These are phyloP conservation scores for Hylodesmum podocarpum DNA, from an alignment of 306 rosid genomes.

Conservation along the genomic window DNA sequence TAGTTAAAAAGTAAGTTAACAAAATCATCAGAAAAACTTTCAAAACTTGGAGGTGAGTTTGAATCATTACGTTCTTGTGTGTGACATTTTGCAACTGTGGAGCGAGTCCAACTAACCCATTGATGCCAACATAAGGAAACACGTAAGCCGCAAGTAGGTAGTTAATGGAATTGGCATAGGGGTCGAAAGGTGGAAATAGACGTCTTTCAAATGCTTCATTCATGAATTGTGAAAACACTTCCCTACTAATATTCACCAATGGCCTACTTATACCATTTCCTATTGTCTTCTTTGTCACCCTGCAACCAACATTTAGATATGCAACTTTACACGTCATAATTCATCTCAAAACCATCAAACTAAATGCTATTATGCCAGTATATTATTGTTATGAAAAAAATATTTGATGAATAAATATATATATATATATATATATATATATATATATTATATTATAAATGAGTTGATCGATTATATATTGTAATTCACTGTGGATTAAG, in stretches of 20 bases:
- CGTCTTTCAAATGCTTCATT: slow-evolving; percentile 47
- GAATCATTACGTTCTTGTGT: neutral
- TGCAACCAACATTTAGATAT: no score
- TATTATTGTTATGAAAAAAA: no score
- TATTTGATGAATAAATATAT: no score
- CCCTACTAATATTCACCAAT: slow-evolving; percentile 49
- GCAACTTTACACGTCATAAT: no score
- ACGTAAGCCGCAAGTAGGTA: slow-evolving; percentile 57
- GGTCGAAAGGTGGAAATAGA: slow-evolving; percentile 61
- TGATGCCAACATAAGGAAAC: slow-evolving; percentile 63
- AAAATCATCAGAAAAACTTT: no score
- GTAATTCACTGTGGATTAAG: no score
- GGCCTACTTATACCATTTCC: slow-evolving; percentile 73
- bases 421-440: no score
- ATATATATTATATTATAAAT: no score
- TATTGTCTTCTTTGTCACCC: slow-evolving; percentile 50
- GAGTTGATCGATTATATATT: no score
- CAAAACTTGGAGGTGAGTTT: neutral
- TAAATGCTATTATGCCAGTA: no score
- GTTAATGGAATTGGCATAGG: slow-evolving; percentile 54
- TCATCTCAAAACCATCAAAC: no score
- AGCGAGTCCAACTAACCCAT: slow-evolving; percentile 58
- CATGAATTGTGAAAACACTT: slow-evolving; percentile 46
- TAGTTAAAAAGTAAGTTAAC: no score
- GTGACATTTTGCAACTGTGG: slow-evolving; percentile 35